Evolutionary conservation across 2,329 filamentous ascomycete species (phyloP), one percentile per base, ranked within the genome.

Genomic region (Chaetomiaceae sp.): DNA sequence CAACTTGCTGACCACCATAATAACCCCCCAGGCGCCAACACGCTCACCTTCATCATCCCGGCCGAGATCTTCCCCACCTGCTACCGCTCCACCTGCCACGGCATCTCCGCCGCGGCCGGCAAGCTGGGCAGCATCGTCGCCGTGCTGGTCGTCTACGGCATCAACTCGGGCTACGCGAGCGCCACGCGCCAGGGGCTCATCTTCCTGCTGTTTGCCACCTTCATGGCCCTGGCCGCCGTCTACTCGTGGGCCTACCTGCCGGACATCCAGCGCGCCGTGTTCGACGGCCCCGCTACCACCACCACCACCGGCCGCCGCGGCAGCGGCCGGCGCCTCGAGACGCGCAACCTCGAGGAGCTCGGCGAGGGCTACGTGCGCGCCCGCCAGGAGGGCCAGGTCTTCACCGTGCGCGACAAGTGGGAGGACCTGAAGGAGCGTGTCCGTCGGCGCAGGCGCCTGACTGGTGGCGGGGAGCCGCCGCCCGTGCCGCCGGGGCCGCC

Each of bases 11-110:
- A n/a, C n/a, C 18, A 17, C 17, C 6, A 26, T 12, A 2, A 35
- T 27, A 27, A 29, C 30, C 41, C 17, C n/a, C 29, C 40, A 73
- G 73, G 78, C 10, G 77, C 78, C 34, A 82, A 82, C 55, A 78
- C 75, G 0, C 71, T 81, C 10, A 83, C 78, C 0, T 82, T 83
- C 56, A 75, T 83, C 44, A 74, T 83, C 14, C 78, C 80, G 1
- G 79, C 77, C 34, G 79, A 84, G 58, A 74, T 81, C 34, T 84
- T 84, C 58, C 79, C 78, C 0, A 83, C 79, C 2, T 72, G 73
- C 51, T 83, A 81, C 55, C 73, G 80, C 33, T 79, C 73, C 41
- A 79, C 78, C 0, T 81, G 77, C 48, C 78, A 81, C 56, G 78
- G 78, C 19, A 77, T 82, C 42, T 78, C 78, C 0, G 78, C 79